Conservation (phyloP, 1,284 basidiomycete species). For the Leccinum fallax region DNA sequence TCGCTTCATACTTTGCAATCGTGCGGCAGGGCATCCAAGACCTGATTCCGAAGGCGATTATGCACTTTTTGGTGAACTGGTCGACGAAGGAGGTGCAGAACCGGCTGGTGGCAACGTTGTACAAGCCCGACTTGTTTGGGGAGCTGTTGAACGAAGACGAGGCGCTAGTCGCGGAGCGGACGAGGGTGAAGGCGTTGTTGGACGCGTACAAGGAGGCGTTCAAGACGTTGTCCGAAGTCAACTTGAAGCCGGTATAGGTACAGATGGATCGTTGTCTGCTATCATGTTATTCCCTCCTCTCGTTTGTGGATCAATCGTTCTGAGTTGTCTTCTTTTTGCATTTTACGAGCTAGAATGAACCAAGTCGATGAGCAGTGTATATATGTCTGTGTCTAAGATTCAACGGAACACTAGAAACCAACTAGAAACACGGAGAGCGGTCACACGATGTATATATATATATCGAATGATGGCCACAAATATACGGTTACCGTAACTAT, state of each 20-base stretch:
- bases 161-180: constrained; percentile 88
- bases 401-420: constrained; percentile 5
- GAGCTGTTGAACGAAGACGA: constrained; percentile 97
- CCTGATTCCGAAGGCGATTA: constrained; percentile 94
- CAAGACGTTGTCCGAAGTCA: constrained; percentile 80
- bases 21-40: constrained; percentile 97
- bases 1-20: constrained; percentile 95
- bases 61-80: constrained; percentile 95
- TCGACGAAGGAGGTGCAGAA: constrained; percentile 98
- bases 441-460: constrained; percentile 16
- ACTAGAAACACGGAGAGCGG: not conserved
- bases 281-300: not conserved
- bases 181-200: constrained; percentile 91
- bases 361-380: not conserved
- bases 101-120: constrained; percentile 87
- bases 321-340: not conserved
- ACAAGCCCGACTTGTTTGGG: constrained; percentile 92
- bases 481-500: constrained; percentile 20
- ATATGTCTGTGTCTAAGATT: constrained; percentile 14
- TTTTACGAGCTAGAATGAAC: not conserved
- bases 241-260: constrained; percentile 61
- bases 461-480: constrained; percentile 15
- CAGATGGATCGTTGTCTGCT: not conserved
- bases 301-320: not conserved
- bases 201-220: constrained; percentile 99